Base-by-base conservation (phyloP, 306 rosid species). In the Bauhinia variegata region DNA sequence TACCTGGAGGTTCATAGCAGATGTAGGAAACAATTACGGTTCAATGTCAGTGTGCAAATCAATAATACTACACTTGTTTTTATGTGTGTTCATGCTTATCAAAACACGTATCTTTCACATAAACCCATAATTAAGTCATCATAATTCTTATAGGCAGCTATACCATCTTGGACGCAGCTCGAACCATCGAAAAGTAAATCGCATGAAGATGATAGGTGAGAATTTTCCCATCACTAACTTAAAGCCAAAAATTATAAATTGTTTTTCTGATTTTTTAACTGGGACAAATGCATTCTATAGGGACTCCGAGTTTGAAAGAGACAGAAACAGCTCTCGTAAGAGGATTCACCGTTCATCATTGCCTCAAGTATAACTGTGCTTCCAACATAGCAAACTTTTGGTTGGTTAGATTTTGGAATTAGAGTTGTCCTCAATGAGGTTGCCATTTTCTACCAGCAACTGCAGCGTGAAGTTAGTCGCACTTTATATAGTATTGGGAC, bases 1-100 rank as follows among this genome's bases (percentile, higher is more conserved):
- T 74, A 79, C 71, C 70, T 75, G 56, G 74, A 74, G 70, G 55
- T 38, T 19, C 80, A 79, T 46, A 46, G 38, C 71, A 70, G 77
- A 70, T 17, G 71, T n/a, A 52, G 23, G 62, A 79, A 74, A 65
- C 80, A 75, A 15, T 70, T 70, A 23, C 36, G 39, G 57, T 17
- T 15, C 62, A 38, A 39, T 64, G 84, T 79, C 32, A 74, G 80
- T 65, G 58, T 57, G 46, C 63, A 57, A 31, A 74, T 50, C 58
- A 54, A 46, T 51, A 54, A 51, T 37, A 18, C 53, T 72, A 67
- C 48, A 15, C 51, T 41, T 3, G 52, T 47, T 67, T 19, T 28
- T 50, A 19, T 59, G 11, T 32, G 11, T 28, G 6, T 39, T 36
- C 46, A 36, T 54, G 3, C 33, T 37, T 55, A 36, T 54, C 49